Percentiles rank a stretch among this genome's conserved stretches.
Conservation (phyloP, 441 rosid genomes). For the Gossypium schwendimanii region DNA sequence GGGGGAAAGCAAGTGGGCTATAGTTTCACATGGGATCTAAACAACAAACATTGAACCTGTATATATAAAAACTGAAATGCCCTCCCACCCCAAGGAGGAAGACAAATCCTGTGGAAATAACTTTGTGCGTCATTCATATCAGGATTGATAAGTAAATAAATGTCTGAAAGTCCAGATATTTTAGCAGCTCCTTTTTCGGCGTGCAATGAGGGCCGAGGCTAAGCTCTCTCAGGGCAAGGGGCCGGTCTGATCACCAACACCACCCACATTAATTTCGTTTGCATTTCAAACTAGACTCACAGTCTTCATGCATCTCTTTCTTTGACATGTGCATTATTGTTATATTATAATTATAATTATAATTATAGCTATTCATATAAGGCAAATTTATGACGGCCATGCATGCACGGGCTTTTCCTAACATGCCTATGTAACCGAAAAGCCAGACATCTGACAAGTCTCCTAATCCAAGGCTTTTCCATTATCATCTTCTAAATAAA, state of each 20-base stretch:
- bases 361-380: background rate
- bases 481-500: constrained; percentile 1
- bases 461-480: constrained; percentile 11
- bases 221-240: background rate
- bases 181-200: constrained; percentile 27
- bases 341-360: background rate
- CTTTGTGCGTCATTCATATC: background rate
- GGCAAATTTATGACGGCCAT: background rate
- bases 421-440: constrained; percentile 35
- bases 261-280: background rate
- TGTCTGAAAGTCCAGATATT: constrained; percentile 7
- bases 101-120: background rate
- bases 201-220: constrained; percentile 18
- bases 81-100: background rate
- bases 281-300: background rate
- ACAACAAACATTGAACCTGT: background rate
- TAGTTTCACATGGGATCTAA: constrained; percentile 21
- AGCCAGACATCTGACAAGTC: constrained; percentile 36
- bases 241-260: background rate
- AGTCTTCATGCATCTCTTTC: background rate
- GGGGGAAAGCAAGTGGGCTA: constrained; percentile 12
- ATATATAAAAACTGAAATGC: background rate
- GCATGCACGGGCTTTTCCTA: constrained; percentile 17
- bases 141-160: background rate
- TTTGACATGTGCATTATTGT: constrained; percentile 1